Conservation (phyloP, 805 yeast species). For the Candida sonorensis region DNA sequence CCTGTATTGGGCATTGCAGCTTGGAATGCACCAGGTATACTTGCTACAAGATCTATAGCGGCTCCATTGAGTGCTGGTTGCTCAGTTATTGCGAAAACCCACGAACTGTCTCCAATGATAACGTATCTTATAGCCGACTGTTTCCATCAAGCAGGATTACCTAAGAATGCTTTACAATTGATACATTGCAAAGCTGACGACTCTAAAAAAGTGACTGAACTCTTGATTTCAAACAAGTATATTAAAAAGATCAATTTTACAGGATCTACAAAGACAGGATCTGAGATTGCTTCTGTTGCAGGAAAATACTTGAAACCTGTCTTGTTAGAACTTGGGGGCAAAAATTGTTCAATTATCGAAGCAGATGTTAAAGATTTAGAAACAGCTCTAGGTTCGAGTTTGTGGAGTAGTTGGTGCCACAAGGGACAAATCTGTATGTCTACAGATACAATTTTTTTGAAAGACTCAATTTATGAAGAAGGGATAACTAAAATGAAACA, state of each 20-base stretch:
- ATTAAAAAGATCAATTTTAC: slow-evolving; percentile 38
- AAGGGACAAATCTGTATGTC: slow-evolving; percentile 45
- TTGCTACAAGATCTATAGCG: slow-evolving; percentile 32
- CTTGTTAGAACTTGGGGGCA: slow-evolving; percentile 40
- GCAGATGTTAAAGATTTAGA: slow-evolving; percentile 28
- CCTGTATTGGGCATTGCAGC: slow-evolving; percentile 40
- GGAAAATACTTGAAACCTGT: slow-evolving; percentile 34
- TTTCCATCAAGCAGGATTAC: slow-evolving; percentile 34
- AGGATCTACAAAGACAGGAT: slow-evolving; percentile 37
- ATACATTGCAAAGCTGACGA: slow-evolving; percentile 26
- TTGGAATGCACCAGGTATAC: slow-evolving; percentile 43
- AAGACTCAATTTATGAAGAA: slow-evolving; percentile 29
- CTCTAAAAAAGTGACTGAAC: slow-evolving; percentile 21
- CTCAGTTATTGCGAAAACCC: slow-evolving; percentile 36
- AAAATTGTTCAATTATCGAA: slow-evolving; percentile 31
- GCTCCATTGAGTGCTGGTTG: slow-evolving; percentile 46
- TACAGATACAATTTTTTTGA: slow-evolving; percentile 32
- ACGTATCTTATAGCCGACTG: slow-evolving; percentile 28
- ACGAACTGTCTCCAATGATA: slow-evolving; percentile 32
- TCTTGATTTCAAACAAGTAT: slow-evolving; percentile 20
- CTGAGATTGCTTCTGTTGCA: slow-evolving; percentile 29
- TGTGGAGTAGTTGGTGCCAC: slow-evolving; percentile 35
- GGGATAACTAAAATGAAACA: slow-evolving; percentile 16
- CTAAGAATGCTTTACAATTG: slow-evolving; percentile 29
- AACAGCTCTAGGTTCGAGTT: slow-evolving; percentile 22